Base-by-base conservation (phyloP, 176 grass and related monocot genomes). In the Oryza longistaminata region DNA sequence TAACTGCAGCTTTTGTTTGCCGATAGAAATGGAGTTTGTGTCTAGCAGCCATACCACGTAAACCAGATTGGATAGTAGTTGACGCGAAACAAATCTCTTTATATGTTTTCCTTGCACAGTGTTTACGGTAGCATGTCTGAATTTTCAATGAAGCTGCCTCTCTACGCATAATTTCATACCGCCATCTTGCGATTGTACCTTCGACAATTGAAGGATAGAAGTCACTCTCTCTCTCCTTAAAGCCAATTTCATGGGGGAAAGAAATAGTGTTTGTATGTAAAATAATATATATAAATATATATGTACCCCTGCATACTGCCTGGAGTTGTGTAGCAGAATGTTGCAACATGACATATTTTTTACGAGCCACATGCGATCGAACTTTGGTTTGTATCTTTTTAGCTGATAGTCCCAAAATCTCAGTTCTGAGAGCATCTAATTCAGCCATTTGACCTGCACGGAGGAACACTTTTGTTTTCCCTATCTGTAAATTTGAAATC, bases 361-460 rank as follows among this genome's bases (percentile, higher is more conserved):
- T 98, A 22, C 39, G 86, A 75, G 61, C 81, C 44, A 89, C 50
- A 87, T 90, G 91, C 27, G 93, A 90, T 11, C 91, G 77, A 88
- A 91, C 70, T 87, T 92, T 96, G 78, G 91, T 96, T 88, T 98
- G 96, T 92, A 98, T 88, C 85, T 89, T 98, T 71, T 87, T 96
- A 12, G 93, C 93, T 42, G 91, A 96, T 44, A 74, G 74, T 64
- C 90, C 96, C n/a, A n/a, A 83, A 66, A 98, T 90, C 83, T 94
- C 96, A 72, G 94, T 98, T 84, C 96, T 95, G 68, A 86, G 84
- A 80, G 96, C 89, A 93, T 98, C 96, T 88, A 98, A 83, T 77
- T 98, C 91, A 46, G 96, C 96, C 96, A 99, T 99, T 89, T 96
- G 96, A 86, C 96, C 96, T 78, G 93, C 91, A 50, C 91, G 89